These are phyloP conservation scores for Blastocystis sp. DNA, from an alignment of 352 stramenopile species.

Conservation along the genomic window DNA sequence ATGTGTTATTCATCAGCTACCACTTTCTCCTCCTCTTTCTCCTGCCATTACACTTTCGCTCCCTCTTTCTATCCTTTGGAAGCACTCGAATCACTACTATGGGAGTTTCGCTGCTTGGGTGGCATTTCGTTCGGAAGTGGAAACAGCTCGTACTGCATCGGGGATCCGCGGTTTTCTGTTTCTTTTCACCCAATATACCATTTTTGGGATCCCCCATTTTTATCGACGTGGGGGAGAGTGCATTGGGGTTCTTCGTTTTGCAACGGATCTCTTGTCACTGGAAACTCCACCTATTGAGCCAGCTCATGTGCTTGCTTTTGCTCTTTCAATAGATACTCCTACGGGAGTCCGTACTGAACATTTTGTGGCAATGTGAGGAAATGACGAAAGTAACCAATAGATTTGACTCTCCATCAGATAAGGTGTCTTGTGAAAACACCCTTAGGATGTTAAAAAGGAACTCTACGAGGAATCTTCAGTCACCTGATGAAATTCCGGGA, in stretches of 20 bases:
- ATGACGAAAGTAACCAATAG: neutral
- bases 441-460: neutral
- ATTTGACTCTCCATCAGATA: neutral
- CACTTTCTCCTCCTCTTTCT: neutral
- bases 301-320: neutral
- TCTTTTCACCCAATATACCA: neutral
- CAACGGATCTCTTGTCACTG: neutral
- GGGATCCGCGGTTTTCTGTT: conserved; percentile 10
- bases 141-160: neutral
- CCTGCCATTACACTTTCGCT: neutral
- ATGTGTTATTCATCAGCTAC: neutral
- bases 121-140: neutral
- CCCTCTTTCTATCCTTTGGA: neutral
- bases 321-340: neutral
- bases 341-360: neutral
- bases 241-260: neutral
- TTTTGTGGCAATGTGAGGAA: neutral
- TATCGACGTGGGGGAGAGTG: neutral
- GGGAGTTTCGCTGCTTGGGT: neutral
- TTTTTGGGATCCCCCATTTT: neutral
- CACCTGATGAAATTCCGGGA: neutral
- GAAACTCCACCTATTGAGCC: neutral
- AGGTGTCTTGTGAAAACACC: conserved; percentile 14
- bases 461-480: neutral
- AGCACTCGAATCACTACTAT: neutral